These are phyloP conservation scores for Candida vartiovaarae DNA, from an alignment of 805 yeast species.

Conservation along the genomic window DNA sequence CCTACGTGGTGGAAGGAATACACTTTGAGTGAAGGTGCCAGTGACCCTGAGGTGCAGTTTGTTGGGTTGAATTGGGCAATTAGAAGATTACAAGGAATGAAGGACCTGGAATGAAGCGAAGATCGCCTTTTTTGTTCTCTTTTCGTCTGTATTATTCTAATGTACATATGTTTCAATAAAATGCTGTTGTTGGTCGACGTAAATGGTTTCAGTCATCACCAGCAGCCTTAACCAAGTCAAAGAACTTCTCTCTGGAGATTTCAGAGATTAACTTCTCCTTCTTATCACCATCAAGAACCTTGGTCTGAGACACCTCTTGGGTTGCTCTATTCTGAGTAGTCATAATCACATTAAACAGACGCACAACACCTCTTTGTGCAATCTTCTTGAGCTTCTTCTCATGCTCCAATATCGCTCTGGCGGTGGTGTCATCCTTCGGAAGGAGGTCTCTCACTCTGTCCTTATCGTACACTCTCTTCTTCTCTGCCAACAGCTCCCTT, in stretches of 20 bases:
- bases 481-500: constrained; percentile 61
- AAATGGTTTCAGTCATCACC: constrained; percentile 33
- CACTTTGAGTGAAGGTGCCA: constrained; percentile 56
- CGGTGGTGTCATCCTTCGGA: constrained; percentile 53
- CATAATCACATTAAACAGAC: constrained; percentile 75
- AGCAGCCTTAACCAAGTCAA: constrained; percentile 80
- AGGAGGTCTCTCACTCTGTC: constrained; percentile 62
- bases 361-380: constrained; percentile 85
- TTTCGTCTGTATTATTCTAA: neutral
- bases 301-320: constrained; percentile 40
- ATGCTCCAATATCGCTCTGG: constrained; percentile 52
- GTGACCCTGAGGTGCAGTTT: constrained; percentile 63
- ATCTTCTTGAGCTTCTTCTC: constrained; percentile 68
- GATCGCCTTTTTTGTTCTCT: too few species aligned
- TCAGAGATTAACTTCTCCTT: constrained; percentile 63
- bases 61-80: constrained; percentile 83
- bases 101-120: neutral
- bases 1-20: constrained; percentile 72
- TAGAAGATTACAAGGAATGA: constrained; percentile 50
- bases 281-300: constrained; percentile 35
- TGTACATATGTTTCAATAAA: neutral
- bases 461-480: constrained; percentile 56
- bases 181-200: neutral
- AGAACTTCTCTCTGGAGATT: constrained; percentile 80
- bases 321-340: constrained; percentile 64